These are phyloP conservation scores for Aspergillus coremiiformis DNA, from an alignment of 495 filamentous ascomycete species.

Conservation along the genomic window DNA sequence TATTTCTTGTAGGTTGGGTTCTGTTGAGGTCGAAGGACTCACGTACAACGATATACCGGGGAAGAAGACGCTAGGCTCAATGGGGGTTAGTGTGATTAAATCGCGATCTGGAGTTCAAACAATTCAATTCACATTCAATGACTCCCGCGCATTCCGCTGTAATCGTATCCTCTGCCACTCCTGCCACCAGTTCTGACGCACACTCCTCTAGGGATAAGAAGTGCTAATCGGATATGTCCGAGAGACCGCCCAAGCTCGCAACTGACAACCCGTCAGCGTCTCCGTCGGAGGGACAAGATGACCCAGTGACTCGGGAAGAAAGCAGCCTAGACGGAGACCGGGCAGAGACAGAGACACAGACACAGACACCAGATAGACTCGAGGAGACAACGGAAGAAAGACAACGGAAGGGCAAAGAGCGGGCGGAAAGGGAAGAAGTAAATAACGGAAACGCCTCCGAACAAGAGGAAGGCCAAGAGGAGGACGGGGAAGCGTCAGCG, in stretches of 20 bases:
- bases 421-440: background rate
- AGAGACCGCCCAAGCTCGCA: background rate
- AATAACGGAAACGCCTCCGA: constrained; percentile 13
- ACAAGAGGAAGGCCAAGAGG: constrained; percentile 12
- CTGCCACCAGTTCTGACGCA: background rate
- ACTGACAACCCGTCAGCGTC: constrained; percentile 3
- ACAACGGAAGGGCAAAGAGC: background rate
- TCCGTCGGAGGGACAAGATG: background rate
- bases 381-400: constrained; percentile 6
- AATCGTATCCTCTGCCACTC: background rate
- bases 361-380: background rate
- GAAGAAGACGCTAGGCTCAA: background rate
- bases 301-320: constrained; percentile 1
- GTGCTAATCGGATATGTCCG: constrained; percentile 7
- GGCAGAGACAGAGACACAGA: background rate
- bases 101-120: background rate
- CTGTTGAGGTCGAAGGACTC: too few species aligned
- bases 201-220: background rate
- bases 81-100: background rate
- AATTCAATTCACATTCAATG: constrained; percentile 1
- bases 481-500: constrained; percentile 17
- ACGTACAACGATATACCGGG: background rate
- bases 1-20: background rate
- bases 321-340: background rate
- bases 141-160: background rate